A percentile compares a stretch with the other conserved stretches of the same genome.
Conservation (phyloP, 805 yeast species). For the Ogataea glucozyma region DNA sequence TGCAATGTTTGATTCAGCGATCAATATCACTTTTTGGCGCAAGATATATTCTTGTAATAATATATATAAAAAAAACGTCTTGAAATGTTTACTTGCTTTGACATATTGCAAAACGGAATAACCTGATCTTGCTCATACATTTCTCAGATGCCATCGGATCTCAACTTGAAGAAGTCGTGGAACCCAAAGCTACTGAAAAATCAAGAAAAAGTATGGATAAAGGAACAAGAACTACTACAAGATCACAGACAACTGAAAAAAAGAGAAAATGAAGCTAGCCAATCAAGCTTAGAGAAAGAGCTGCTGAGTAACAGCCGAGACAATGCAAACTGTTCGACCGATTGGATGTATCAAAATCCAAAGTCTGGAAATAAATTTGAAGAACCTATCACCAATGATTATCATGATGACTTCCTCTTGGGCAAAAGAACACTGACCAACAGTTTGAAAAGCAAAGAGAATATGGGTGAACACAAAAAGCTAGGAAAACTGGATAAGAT, state of each 20-base stretch:
- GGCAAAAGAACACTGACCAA: neutral
- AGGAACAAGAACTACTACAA: conserved; percentile 74
- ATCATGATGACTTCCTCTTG: neutral
- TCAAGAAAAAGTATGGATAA: conserved; percentile 80
- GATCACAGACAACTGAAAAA: conserved; percentile 67
- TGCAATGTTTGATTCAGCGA: too few species aligned
- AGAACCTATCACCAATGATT: neutral
- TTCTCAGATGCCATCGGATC: conserved; percentile 69
- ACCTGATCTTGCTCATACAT: neutral
- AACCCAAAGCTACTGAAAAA: conserved; percentile 86
- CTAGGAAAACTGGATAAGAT: too few species aligned
- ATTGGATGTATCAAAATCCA: neutral
- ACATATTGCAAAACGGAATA: neutral
- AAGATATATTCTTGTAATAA: too few species aligned
- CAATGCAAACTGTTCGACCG: neutral
- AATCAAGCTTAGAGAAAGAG: neutral
- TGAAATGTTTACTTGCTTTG: too few species aligned
- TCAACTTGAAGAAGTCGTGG: conserved; percentile 94
- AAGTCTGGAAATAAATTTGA: neutral
- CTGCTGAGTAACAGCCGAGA: neutral
- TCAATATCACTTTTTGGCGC: too few species aligned
- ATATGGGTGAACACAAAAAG: too few species aligned
- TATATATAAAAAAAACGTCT: too few species aligned
- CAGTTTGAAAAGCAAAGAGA: neutral
- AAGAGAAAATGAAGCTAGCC: conserved; percentile 54